Evolutionary conservation across 768 basidiomycete genomes (phyloP), one percentile per base, ranked within the genome.

Genomic region (Holtermannia corniformis): DNA sequence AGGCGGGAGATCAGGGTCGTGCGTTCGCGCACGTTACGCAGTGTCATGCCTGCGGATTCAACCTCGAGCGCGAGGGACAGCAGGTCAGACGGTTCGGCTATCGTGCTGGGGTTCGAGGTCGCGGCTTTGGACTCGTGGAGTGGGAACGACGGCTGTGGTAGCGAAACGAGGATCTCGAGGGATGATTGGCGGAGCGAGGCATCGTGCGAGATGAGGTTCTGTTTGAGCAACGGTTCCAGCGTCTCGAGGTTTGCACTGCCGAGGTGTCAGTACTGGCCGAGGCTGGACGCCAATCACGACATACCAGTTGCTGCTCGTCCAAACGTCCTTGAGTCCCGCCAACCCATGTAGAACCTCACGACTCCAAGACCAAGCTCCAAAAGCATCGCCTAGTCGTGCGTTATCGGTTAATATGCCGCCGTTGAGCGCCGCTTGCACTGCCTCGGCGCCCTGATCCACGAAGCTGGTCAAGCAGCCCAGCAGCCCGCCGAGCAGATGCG

Each of bases 11-110:
- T 86, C 22, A 82, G 76, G 63, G 93, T 72, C 3, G 87, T 82
- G 42, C 89, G 80, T 63, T 97, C 93, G 28, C 93, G 78, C 1
- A 85, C 85, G 42, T 88, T 86, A 55, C 83, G 81, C 2, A 85
- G 75, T 51, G 90, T 85, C 28, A 95, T 67, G 1, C 85, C 75
- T 3, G 86, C 81, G 54, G 87, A 81, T 66, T 99, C 95, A 2
- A 84, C 86, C 54, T 84, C 81, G 21, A 90, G 67, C 64, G 86
- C 86, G 3, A 54, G 49, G 3, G 50, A 42, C 61, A 70, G 67
- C 21, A 72, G 52, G 5, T 63, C 32, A 16, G 32, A 37, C 16
- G 32, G 10, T 16, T 37, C 32, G 32, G 32, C 32, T 51, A 20
- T 24, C 22, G 11, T 47, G 32, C 16, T 40, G 22, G 32, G 7